Conservation (phyloP, 371 early-diverging fungal genomes). For the Mortierella sp. region DNA sequence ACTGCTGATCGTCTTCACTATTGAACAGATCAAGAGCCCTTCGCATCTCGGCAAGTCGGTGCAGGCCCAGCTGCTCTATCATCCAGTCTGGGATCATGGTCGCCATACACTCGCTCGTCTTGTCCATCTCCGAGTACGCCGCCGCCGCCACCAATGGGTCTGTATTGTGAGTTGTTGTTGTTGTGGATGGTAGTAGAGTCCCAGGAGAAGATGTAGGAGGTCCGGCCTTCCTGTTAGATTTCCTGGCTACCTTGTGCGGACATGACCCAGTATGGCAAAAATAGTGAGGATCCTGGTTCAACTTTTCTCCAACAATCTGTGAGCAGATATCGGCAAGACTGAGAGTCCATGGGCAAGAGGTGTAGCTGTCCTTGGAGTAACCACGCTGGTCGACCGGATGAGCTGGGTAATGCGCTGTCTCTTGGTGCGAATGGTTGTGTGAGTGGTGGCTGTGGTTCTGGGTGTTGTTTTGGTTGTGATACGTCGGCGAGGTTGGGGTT, state of each 20-base stretch:
- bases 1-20: background rate
- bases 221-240: background rate
- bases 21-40: background rate
- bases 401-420: slow-evolving; percentile 21
- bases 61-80: slow-evolving; percentile 40
- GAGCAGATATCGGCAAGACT: slow-evolving; percentile 45
- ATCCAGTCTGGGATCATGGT: slow-evolving; percentile 49
- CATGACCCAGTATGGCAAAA: slow-evolving; percentile 30
- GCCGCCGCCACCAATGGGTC: background rate
- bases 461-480: background rate
- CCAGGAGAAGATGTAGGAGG: background rate
- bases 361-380: slow-evolving; percentile 50
- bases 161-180: background rate
- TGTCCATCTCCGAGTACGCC: background rate
- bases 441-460: background rate
- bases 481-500: background rate
- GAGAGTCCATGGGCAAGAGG: slow-evolving; percentile 48
- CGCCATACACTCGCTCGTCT: slow-evolving; percentile 28
- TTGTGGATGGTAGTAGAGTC: background rate
- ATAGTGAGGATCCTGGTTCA: slow-evolving; percentile 39
- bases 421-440: background rate
- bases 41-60: slow-evolving; percentile 34
- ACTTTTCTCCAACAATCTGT: slow-evolving; percentile 40
- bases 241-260: slow-evolving; percentile 18
- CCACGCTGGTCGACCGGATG: slow-evolving; percentile 34